Conservation (phyloP, 345 rosid genomes). For the Psidium guajava region DNA sequence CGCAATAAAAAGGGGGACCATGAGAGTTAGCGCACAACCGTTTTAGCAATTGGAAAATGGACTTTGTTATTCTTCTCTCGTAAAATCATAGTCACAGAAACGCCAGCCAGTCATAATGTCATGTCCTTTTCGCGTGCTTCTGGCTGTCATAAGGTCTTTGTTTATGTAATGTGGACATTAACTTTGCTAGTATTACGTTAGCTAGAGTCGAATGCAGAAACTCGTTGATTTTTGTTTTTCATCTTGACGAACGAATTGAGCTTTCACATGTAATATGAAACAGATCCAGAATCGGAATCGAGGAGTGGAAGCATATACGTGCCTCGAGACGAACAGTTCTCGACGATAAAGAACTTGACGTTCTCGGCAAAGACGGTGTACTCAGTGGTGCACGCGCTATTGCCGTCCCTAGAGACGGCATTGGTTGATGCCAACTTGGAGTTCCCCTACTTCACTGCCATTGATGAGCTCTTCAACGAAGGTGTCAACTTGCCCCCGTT, state of each 20-base stretch:
- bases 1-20: background rate
- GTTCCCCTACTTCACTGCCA: conserved; percentile 57
- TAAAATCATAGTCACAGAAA: background rate
- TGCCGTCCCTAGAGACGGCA: conserved; percentile 34
- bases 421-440: conserved; percentile 26
- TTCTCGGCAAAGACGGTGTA: conserved; percentile 52
- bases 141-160: background rate
- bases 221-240: background rate
- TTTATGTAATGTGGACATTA: background rate
- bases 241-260: background rate
- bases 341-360: conserved; percentile 29
- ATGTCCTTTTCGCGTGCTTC: background rate
- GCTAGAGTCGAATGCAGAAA: background rate
- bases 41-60: background rate
- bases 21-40: background rate
- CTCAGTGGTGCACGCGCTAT: conserved; percentile 43
- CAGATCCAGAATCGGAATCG: conserved; percentile 46
- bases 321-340: conserved; percentile 71
- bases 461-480: conserved; percentile 50
- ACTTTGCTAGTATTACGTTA: background rate
- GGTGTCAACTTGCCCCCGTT: conserved; percentile 31
- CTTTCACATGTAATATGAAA: background rate
- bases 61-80: background rate
- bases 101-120: background rate
- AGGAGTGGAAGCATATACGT: conserved; percentile 36